Conservation (phyloP, 441 rosid genomes). For the Bruguiera hainesii region DNA sequence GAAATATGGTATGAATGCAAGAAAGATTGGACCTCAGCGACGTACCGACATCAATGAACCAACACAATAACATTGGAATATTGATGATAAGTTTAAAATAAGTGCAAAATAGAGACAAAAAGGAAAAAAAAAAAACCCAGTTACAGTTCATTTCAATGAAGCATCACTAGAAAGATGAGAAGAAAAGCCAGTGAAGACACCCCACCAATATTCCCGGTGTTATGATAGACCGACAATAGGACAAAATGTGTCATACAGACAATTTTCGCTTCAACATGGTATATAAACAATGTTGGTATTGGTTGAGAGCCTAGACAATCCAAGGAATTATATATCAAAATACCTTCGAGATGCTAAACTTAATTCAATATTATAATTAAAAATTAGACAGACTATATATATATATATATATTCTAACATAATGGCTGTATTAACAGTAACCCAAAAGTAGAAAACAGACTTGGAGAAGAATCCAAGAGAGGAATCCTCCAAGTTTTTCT, state of each 20-base stretch:
- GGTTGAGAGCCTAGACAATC: slow-evolving; percentile 21
- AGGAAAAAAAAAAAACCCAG: not conserved
- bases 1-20: too few relatives aligned
- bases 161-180: not conserved
- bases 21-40: not conserved
- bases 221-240: slow-evolving; percentile 27
- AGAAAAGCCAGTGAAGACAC: slow-evolving; percentile 1
- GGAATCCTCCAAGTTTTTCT: slow-evolving; percentile 8
- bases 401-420: not conserved
- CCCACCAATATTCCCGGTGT: slow-evolving; percentile 27
- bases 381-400: not conserved
- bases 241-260: slow-evolving; percentile 13
- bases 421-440: slow-evolving; percentile 11
- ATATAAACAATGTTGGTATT: not conserved
- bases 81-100: not conserved
- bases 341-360: not conserved
- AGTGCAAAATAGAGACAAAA: not conserved
- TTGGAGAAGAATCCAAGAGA: slow-evolving; percentile 1
- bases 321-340: too few relatives aligned
- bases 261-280: not conserved
- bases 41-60: not conserved
- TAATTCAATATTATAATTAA: not conserved
- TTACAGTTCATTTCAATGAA: not conserved
- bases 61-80: not conserved
- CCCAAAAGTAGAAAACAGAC: slow-evolving; percentile 10